Percentiles rank a stretch among this genome's conserved stretches.
These are phyloP conservation scores for Trypanosomatidae sp. DNA, from an alignment of 208 protist genomes.

Conservation along the genomic window DNA sequence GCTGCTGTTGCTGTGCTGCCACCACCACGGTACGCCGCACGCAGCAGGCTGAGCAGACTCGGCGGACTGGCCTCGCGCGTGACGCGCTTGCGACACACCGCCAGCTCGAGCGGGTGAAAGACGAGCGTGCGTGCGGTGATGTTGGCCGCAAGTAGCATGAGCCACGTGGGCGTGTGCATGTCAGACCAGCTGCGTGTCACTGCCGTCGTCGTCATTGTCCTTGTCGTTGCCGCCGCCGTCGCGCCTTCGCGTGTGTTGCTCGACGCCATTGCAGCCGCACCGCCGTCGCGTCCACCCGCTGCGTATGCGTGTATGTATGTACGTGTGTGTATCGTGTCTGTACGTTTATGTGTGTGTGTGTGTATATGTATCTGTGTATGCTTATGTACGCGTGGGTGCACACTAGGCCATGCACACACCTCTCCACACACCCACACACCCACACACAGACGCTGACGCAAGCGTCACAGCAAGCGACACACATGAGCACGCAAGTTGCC, in stretches of 20 bases:
- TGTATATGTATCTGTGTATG: no score
- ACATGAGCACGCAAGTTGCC: no score
- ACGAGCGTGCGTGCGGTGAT: slow-evolving; percentile 51
- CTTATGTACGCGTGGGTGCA: no score
- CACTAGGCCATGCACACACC: no score
- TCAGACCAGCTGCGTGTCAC: slow-evolving; percentile 67
- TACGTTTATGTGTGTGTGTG: no score
- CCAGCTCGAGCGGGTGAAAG: slow-evolving; percentile 67
- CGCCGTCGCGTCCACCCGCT: no score
- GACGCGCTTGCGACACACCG: slow-evolving; percentile 66
- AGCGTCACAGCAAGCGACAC: no score
- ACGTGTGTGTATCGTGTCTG: no score
- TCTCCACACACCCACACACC: no score
- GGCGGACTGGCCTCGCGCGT: slow-evolving; percentile 38
- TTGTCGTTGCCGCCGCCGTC: background rate
- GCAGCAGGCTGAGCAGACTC: slow-evolving; percentile 22
- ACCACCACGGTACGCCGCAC: slow-evolving; percentile 37
- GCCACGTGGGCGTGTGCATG: slow-evolving; percentile 69
- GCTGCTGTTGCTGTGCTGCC: slow-evolving; percentile 1
- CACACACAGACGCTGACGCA: no score
- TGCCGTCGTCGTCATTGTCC: slow-evolving; percentile 53
- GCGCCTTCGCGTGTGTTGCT: background rate
- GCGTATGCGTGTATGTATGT: no score
- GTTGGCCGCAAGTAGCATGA: slow-evolving; percentile 45
- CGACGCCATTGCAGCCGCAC: no score